phyloP scores from a whole-genome alignment of 257 asterid genomes.

The Nicotiana sylvestris region DNA sequence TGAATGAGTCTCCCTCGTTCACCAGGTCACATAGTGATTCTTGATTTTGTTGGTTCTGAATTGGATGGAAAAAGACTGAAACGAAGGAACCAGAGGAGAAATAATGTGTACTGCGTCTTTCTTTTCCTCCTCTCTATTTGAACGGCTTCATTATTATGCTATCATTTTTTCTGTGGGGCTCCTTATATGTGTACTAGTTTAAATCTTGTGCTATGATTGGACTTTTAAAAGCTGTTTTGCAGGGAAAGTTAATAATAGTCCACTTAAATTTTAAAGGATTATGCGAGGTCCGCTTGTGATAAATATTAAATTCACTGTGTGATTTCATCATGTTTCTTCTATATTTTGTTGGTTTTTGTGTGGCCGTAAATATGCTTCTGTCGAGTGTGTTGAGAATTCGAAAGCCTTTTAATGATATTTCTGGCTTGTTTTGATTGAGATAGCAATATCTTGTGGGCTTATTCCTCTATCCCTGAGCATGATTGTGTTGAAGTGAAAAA shows the following conservation, averaged over 20 bases:
- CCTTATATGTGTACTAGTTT: background rate
- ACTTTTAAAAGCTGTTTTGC: background rate
- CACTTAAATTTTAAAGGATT: background rate
- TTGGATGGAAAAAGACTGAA: background rate
- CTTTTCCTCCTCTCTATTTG: background rate
- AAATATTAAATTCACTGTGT: background rate
- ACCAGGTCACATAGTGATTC: background rate
- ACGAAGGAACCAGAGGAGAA: background rate
- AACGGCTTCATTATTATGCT: background rate
- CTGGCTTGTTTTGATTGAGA: background rate
- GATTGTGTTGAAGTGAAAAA: no score
- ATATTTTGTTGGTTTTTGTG: background rate
- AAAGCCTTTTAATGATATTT: background rate
- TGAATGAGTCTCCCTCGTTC: constrained; percentile 10
- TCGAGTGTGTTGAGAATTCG: background rate
- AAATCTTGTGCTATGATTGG: background rate
- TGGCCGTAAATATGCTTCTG: background rate
- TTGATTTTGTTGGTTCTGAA: background rate
- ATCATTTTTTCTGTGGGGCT: background rate
- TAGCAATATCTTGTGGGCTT: background rate
- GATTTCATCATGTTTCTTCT: background rate
- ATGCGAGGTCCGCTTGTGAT: background rate
- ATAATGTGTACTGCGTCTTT: background rate
- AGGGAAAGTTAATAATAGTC: background rate
- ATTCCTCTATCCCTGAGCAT: background rate